Evolutionary conservation across 2,329 filamentous ascomycete species (phyloP).

Genomic region (Trichoderma atroviride): DNA sequence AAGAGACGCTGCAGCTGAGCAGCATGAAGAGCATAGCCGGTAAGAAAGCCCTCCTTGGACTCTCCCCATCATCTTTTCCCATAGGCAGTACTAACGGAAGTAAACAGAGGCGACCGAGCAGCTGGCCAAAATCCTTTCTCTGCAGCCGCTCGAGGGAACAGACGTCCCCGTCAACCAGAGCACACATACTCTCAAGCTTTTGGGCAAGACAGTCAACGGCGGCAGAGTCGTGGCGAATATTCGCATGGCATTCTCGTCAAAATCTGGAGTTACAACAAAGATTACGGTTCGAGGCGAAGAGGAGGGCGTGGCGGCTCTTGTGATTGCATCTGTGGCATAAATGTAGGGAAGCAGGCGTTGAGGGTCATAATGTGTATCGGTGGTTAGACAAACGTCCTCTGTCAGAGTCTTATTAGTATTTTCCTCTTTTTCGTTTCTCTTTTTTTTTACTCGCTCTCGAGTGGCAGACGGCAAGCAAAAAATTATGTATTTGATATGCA

Average conservation of each 20-base stretch:
- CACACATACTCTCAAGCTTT: constrained; percentile 92
- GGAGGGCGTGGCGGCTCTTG: constrained; percentile 81
- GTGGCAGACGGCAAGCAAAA: constrained; percentile 21
- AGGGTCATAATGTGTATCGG: constrained; percentile 42
- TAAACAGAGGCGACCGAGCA: constrained; percentile 84
- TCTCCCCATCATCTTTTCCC: background rate
- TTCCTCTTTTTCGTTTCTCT: background rate
- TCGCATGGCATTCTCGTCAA: constrained; percentile 91
- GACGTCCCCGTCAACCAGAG: constrained; percentile 86
- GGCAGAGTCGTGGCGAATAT: constrained; percentile 86
- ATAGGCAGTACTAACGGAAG: constrained; percentile 31
- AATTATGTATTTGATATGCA: background rate
- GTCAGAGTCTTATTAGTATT: background rate
- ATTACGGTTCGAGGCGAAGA: constrained; percentile 91
- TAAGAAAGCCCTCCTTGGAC: constrained; percentile 64
- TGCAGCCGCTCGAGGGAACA: constrained; percentile 92
- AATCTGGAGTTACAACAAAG: constrained; percentile 94
- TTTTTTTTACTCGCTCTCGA: background rate
- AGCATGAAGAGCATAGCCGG: constrained; percentile 90
- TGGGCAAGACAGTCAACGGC: constrained; percentile 91
- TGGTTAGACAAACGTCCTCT: constrained; percentile 34
- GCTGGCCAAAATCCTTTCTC: constrained; percentile 79
- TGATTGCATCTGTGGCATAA: constrained; percentile 83
- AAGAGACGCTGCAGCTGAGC: constrained; percentile 86
- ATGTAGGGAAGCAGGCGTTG: constrained; percentile 41